Percentiles rank a stretch among this genome's conserved stretches.
phyloP scores from a whole-genome alignment of 2,329 filamentous ascomycete species.

The Phialophora chinensis region DNA sequence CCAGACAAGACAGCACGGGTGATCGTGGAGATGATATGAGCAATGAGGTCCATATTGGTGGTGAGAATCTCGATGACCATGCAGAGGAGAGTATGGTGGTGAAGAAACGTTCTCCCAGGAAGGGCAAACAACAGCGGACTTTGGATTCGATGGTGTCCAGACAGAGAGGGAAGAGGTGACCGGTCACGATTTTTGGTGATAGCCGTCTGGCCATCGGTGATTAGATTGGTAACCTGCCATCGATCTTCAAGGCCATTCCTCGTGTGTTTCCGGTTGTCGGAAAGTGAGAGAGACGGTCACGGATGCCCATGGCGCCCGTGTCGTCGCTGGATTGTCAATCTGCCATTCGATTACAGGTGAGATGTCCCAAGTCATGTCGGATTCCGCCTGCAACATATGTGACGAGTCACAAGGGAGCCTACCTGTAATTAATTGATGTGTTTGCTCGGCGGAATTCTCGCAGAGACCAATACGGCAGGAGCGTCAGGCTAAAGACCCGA shows the following conservation, averaged over 20 bases:
- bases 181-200: not conserved
- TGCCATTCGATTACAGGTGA: not conserved
- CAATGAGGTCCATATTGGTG: conserved; percentile 21
- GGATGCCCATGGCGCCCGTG: not conserved
- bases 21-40: conserved; percentile 3
- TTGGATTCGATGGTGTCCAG: conserved; percentile 28
- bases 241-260: not conserved
- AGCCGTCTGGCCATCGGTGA: not conserved
- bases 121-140: conserved; percentile 25
- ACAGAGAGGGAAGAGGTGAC: conserved; percentile 15
- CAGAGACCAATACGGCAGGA: too few relatives aligned
- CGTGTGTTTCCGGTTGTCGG: not conserved
- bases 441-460: too few relatives aligned
- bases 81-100: conserved; percentile 10
- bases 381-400: not conserved
- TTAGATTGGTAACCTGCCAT: not conserved
- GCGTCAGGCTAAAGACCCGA: too few relatives aligned
- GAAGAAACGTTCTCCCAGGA: conserved; percentile 13
- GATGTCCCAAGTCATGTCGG: not conserved
- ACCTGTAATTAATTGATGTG: too few relatives aligned
- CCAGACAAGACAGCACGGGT: conserved; percentile 6
- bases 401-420: too few relatives aligned
- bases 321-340: not conserved
- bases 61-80: conserved; percentile 17
- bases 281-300: not conserved